These are phyloP conservation scores for Rosa multiflora DNA, from an alignment of 306 rosid genomes.

Conservation along the genomic window DNA sequence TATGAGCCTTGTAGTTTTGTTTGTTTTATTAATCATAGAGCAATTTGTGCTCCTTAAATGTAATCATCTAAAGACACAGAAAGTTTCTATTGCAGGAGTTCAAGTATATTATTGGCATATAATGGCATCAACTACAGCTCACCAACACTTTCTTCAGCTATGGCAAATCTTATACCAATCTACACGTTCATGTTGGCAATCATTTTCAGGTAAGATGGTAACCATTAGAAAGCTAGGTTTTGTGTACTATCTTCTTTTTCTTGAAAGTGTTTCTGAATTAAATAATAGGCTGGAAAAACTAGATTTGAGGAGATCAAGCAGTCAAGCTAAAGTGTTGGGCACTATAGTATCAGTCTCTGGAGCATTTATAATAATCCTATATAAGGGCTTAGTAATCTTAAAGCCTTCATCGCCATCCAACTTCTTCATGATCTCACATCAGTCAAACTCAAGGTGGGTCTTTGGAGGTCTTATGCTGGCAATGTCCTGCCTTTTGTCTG, in stretches of 20 bases:
- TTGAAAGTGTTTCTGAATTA: neutral
- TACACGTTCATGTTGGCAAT: constrained; percentile 13
- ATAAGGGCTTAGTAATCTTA: constrained; percentile 14
- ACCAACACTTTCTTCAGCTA: constrained; percentile 26
- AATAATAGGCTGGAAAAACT: constrained; percentile 9
- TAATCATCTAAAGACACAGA: too few species aligned
- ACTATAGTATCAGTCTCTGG: constrained; percentile 12
- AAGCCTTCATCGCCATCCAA: neutral
- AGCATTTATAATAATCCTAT: constrained; percentile 9
- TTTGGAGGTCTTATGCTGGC: constrained; percentile 27
- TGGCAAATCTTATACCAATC: constrained; percentile 16
- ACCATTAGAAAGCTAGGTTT: too few species aligned
- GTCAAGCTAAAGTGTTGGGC: constrained; percentile 17
- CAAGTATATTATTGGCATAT: neutral
- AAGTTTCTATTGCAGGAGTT: constrained; percentile 14
- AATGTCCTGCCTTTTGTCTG: constrained; percentile 4
- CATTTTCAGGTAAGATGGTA: constrained; percentile 11
- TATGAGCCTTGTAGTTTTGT: too few species aligned
- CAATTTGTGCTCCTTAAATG: neutral
- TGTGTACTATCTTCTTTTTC: too few species aligned
- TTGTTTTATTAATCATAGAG: neutral
- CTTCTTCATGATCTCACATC: neutral
- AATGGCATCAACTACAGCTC: constrained; percentile 18
- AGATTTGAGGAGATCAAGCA: neutral
- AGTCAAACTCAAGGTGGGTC: constrained; percentile 11